Evolutionary conservation across 2,329 filamentous ascomycete genomes (phyloP).

Genomic region (Calonectria naviculata): DNA sequence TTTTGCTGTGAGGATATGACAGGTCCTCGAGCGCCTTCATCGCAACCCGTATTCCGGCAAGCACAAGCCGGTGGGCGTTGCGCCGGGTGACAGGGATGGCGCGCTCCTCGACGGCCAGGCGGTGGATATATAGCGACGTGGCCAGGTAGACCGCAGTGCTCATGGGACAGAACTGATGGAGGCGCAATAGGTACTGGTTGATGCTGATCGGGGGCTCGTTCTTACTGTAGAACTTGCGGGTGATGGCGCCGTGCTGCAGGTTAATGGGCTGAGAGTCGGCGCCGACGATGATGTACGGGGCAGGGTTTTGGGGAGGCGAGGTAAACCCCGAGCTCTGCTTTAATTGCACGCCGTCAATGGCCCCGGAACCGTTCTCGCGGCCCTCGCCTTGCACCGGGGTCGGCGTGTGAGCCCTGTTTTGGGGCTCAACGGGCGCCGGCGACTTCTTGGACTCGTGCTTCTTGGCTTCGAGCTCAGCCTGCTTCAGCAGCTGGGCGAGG

Average conservation of each 20-base stretch:
- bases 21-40: conserved; percentile 97
- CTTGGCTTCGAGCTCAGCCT: conserved; percentile 48
- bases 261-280: conserved; percentile 78
- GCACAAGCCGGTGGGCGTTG: conserved; percentile 87
- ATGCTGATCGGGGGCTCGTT: conserved; percentile 85
- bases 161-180: conserved; percentile 94
- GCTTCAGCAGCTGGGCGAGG: conserved; percentile 56
- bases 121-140: conserved; percentile 87
- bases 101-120: conserved; percentile 80
- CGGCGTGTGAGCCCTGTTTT: conserved; percentile 14
- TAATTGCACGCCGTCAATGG: conserved; percentile 68
- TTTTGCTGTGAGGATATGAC: conserved; percentile 84
- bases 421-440: background rate
- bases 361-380: conserved; percentile 33
- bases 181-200: conserved; percentile 84
- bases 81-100: conserved; percentile 83
- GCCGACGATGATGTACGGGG: conserved; percentile 72
- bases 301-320: conserved; percentile 41
- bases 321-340: conserved; percentile 47
- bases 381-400: background rate
- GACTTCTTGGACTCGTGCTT: conserved; percentile 31
- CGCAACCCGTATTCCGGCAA: conserved; percentile 86
- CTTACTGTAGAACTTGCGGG: conserved; percentile 93
- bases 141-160: conserved; percentile 94
- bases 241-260: conserved; percentile 86